Evolutionary conservation across 345 rosid genomes (phyloP), one percentile per base, ranked within the genome.

Genomic region (Salix suchowensis): DNA sequence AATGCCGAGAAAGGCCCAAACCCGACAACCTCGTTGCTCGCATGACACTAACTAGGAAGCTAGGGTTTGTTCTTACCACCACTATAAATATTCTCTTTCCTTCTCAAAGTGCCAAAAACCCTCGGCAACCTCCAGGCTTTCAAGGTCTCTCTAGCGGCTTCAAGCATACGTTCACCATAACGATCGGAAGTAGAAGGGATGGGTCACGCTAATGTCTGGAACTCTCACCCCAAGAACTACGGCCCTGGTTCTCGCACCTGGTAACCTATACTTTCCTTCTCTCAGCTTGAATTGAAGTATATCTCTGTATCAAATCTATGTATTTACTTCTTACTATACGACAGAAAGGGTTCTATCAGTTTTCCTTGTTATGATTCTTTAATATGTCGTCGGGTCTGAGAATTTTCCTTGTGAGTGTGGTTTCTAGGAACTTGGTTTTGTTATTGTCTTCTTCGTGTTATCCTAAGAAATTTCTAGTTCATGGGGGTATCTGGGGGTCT

Each of bases 121-220:
- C 52, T 52, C 37, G 16, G 70, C 40, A 4, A 71, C 37, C 26
- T 67, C 14, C 58, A 55, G 71, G 67, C 66, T 75, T 62, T 62
- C 15, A 32, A 24, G 58, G 4, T 4, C 1, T 6, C 68, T 16
- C 26, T 64, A 14, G 60, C 21, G 61, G 61, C 52, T n/a, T 11
- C 14, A n/a, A n/a, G 11, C 13, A 12, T 10, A 9, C 14, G 14
- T 42, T 42, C 14, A 2, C 46, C 46, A 2, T n/a, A 58, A 24
- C 28, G 28, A 58, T 23, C 28, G 4, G 28, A 8, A 10, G 1
- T 12, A n/a, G 26, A 23, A 58, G 23, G 64, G 64, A 87, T 88
- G 88, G 90, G 90, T 70, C 90, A 88, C 84, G 52, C 87, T 28
- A 88, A 88, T 80, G 79, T 88, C n/a, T 88, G 88, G 90, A 88